A percentile compares a stretch with the other conserved stretches of the same genome.
Evolutionary conservation across 768 basidiomycete genomes (phyloP).

Genomic region (Agaricus blazei): DNA sequence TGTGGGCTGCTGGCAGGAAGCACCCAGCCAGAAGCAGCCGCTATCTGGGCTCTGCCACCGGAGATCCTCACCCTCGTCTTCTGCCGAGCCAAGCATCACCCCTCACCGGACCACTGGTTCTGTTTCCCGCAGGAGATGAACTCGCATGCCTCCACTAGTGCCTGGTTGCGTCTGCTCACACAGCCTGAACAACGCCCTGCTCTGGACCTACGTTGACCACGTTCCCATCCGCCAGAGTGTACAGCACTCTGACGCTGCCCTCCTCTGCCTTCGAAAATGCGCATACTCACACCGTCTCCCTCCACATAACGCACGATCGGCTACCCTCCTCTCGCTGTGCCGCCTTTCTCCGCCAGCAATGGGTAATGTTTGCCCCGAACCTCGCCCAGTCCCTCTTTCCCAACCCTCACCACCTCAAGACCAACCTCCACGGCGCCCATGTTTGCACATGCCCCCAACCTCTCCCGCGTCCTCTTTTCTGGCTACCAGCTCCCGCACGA

Average conservation of each 20-base stretch:
- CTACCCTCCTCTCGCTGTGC: slow-evolving; percentile 1
- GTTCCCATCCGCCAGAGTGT: slow-evolving; percentile 3
- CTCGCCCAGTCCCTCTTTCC: neutral
- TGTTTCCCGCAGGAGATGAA: too few species aligned
- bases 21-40: too few species aligned
- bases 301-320: slow-evolving; percentile 7
- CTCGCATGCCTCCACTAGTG: neutral
- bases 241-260: neutral
- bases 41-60: too few species aligned
- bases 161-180: slow-evolving; percentile 3
- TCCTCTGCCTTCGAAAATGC: slow-evolving; percentile 6
- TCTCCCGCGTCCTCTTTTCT: neutral
- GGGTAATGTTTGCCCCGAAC: slow-evolving; percentile 5
- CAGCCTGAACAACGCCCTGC: neutral
- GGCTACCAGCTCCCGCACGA: slow-evolving; percentile 1
- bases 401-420: neutral
- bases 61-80: too few species aligned
- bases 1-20: too few species aligned
- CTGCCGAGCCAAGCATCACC: too few species aligned
- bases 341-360: slow-evolving; percentile 2
- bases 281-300: neutral
- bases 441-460: neutral
- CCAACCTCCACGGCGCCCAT: neutral
- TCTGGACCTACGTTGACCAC: neutral
- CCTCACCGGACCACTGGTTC: too few species aligned